A percentile compares a stretch with the other conserved stretches of the same genome.
Evolutionary conservation across 2,329 filamentous ascomycete species (phyloP).

Genomic region (Fusarium sambucinum): DNA sequence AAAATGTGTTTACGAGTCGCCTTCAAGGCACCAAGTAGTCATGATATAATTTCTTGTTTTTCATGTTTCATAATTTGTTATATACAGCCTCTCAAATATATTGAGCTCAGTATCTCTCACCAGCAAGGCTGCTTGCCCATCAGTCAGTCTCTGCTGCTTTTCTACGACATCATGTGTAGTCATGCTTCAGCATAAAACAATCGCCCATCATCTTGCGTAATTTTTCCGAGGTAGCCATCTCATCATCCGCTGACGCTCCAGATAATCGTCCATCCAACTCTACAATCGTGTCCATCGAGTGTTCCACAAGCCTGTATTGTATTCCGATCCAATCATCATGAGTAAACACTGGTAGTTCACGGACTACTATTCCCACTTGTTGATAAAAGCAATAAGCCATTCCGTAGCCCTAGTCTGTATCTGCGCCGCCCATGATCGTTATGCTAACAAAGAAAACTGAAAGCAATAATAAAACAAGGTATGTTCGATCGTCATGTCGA

Average conservation of each 20-base stretch:
- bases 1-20: conserved; percentile 6
- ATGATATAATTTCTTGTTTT: conserved; percentile 8
- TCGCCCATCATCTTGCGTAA: conserved; percentile 15
- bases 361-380: conserved; percentile 28
- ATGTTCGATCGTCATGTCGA: conserved; percentile 15
- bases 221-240: neutral
- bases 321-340: conserved; percentile 41
- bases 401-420: conserved; percentile 37
- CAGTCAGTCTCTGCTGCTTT: conserved; percentile 16
- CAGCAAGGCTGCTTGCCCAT: conserved; percentile 14
- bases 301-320: conserved; percentile 27
- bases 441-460: conserved; percentile 46
- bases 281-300: conserved; percentile 23
- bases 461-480: conserved; percentile 41
- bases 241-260: conserved; percentile 23
- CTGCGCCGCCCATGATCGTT: conserved; percentile 47
- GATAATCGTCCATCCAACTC: conserved; percentile 42
- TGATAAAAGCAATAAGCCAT: conserved; percentile 40
- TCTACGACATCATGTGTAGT: conserved; percentile 21
- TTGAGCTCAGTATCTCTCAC: conserved; percentile 4
- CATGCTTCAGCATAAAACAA: conserved; percentile 34
- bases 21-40: neutral
- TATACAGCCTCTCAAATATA: conserved; percentile 22
- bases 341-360: conserved; percentile 18
- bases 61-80: conserved; percentile 30